Base-by-base conservation (phyloP, 2,329 filamentous ascomycete genomes). In the Chalaropsis thielavioides region DNA sequence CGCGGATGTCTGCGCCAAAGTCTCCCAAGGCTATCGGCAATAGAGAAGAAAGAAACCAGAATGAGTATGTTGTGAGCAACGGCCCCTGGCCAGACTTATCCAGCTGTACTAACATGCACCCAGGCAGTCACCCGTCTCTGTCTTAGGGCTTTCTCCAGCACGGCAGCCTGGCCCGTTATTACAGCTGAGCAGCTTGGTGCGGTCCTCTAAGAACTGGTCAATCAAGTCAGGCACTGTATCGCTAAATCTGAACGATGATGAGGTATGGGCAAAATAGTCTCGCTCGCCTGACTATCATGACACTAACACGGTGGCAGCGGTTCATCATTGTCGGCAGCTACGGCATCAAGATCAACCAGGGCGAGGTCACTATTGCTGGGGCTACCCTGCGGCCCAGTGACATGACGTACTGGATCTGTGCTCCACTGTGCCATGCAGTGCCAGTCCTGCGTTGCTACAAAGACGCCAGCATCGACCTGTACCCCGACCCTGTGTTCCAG, bases 281-380 rank as follows among this genome's bases (percentile, higher is more conserved):
- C 35, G 10, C 4, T 8, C 35, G 8, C 35, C 7, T 38, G 35
- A 8, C 35, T 1, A 38, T 38, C 3, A 17, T 24, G 5, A 11
- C 49, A 22, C 66, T 67, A 63, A n/a, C 38, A 24, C 6, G n/a
- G 44, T 3, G 22, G 24, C 3, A 86, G 83, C 80, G 84, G 17
- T 75, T 88, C 49, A 76, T 85, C 3, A 74, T 87, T 8, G 75
- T 90, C 11, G 89, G 89, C 0, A 85, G 82, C 70, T 94, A 85
- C 72, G 83, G 84, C 17, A 72, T 92, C 38, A 77, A 76, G 13
- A 79, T 92, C 0, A 70, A 76, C 8, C 78, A 77, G 63, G 89
- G 89, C 1, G 78, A 84, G 54, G 76, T 88, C 27, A 84, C 82
- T 0, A 73, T 92, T 31, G 80, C 83, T 15, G 88, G 89, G 17